These are phyloP conservation scores for Curvularia sp. DNA, from an alignment of 2,329 filamentous ascomycete species.

Conservation along the genomic window DNA sequence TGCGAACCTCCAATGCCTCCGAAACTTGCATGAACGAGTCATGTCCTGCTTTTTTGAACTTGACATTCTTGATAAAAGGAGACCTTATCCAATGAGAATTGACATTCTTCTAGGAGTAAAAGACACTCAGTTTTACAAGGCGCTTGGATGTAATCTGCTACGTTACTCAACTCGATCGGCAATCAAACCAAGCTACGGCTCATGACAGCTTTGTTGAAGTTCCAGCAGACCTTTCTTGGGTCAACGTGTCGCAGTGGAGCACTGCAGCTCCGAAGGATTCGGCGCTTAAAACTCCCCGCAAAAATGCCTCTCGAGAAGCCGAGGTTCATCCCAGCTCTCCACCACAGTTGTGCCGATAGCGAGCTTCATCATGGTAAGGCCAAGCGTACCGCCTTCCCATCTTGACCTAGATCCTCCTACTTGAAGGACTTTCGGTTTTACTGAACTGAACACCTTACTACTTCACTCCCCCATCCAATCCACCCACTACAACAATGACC, in stretches of 20 bases:
- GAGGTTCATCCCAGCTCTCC: conserved; percentile 29
- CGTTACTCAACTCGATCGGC: neutral
- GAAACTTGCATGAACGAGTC: neutral
- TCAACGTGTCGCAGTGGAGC: neutral
- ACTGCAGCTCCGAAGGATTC: neutral
- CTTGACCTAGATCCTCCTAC: neutral
- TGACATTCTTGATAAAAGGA: conserved; percentile 1
- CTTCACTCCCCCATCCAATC: neutral
- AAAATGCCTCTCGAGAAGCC: conserved; percentile 14
- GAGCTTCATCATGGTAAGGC: conserved; percentile 28
- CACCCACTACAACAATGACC: conserved; percentile 28
- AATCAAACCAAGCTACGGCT: no score
- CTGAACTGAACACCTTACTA: neutral
- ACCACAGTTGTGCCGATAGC: conserved; percentile 16
- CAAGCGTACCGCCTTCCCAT: conserved; percentile 5
- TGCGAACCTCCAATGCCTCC: conserved; percentile 3
- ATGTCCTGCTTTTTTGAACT: neutral
- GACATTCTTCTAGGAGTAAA: neutral
- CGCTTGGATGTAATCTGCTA: neutral
- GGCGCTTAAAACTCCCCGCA: conserved; percentile 15
- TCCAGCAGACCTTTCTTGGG: neutral
- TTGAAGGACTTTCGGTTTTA: neutral
- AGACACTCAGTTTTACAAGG: neutral
- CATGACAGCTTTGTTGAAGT: neutral
- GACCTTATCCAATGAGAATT: neutral